Evolutionary conservation across 495 filamentous ascomycete species (phyloP), one percentile per base, ranked within the genome.

Genomic region (Tuber aestivum): DNA sequence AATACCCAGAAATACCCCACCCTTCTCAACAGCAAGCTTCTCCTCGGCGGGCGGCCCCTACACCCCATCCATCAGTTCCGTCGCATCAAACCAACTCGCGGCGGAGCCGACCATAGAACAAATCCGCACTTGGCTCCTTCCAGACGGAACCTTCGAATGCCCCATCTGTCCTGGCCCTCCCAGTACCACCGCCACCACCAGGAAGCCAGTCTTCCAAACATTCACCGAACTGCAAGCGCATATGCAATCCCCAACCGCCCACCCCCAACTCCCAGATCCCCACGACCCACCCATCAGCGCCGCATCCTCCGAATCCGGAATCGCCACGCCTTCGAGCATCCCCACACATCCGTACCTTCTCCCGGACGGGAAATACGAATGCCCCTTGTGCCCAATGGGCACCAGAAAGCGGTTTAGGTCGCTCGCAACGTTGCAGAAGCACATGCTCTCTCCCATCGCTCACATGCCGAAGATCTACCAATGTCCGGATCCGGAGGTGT

Each of bases 381-480:
- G 79, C 42, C 75, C 74, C 50, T n/a, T 80, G 12, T 77, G 79
- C 21, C 79, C 78, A 1, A 5, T 37, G 0, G 41, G 20, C 18
- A 20, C 41, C 10, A 50, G 20, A 16, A 74, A 20, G 35, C 9
- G 41, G 9, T 80, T 74, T 23, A 41, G 14, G n/a, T 61, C 32
- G 35, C n/a, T 74, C 14, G n/a, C 35, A 4, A 41, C 37, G 27
- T 71, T 80, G 5, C 38, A 71, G 41, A 50, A 10, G 3, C 79
- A 80, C 14, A 68, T 80, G 70, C 74, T 37, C 32, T 80, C 78
- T 1, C 16, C 61, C 20, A 27, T 44, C 9, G 56, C 56, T 5
- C 79, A 80, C 42, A 70, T 72, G 44, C 14, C 78, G 38, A 80
- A 69, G 35, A 80, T 80, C 16, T 80, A 80, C 56, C 79, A 74